Evolutionary conservation across 2,329 filamentous ascomycete species (phyloP), one percentile per base, ranked within the genome.

Genomic region (Didymosphaeria variabile): DNA sequence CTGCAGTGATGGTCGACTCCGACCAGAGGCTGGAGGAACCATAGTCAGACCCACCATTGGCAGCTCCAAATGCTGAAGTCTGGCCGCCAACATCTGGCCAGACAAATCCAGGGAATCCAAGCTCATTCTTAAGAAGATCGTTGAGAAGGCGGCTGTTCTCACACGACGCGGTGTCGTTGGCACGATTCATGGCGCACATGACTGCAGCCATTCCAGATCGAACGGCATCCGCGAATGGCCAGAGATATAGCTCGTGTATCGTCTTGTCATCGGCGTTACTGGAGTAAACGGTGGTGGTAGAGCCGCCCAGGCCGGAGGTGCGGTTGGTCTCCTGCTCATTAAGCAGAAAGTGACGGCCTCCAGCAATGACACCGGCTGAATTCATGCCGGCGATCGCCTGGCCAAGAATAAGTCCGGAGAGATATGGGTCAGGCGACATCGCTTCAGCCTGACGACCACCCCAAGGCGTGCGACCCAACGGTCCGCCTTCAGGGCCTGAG

Each of bases 181-280:
- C 65, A 45, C 79, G 75, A 44, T 81, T 79, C 71, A 95, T 95
- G 1, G 89, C 87, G 73, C 91, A 93, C 92, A 95, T 96, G 50
- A 93, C 85, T 23, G 88, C 86, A 0, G 87, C 91, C 1, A 93
- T 91, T 15, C 91, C 91, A 3, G 90, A 90, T 53, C 86, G 86
- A n/a, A 96, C 83, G n/a, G 88, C 88, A 67, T 94, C 90, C 1
- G 87, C 89, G 73, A 95, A 96, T 0, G 92, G 92, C 91, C 92
- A 95, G 0, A 89, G 83, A 68, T 95, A 96, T 1, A 95, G 79
- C 77, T 92, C 90, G 70, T 92, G 90, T 63, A 91, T 74, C 0
- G 89, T 88, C 34, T 89, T 83, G 71, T 92, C 90, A 61, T 91
- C 90, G 23, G 94, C 87, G 70, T 94, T 94, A 50, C 67, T 67